Base-by-base conservation (phyloP, 73 alveolate species). In the Paramecium caudatum region DNA sequence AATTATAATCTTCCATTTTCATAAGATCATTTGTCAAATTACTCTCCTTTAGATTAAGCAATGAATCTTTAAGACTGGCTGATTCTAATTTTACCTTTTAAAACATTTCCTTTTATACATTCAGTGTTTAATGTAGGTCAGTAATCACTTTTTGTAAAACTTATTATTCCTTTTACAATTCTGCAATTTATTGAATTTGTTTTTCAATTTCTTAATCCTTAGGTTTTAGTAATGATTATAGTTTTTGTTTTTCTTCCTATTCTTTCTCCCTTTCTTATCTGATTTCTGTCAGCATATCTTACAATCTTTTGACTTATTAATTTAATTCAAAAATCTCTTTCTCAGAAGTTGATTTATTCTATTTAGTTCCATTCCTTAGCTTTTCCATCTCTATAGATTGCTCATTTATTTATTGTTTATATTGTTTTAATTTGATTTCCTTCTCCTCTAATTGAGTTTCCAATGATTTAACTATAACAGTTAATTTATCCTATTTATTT, bases 161-260 rank as follows among this genome's bases (percentile, higher is more conserved):
- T 12, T 65, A 25, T 65, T 65, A 13, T 13, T 65, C 83, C 27
- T 32, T 65, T 65, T 65, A 32, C 10, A 65, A 10, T 33, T 33
- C 9, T 3, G 27, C 47, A 30, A 32, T 32, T 36, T 30, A 65
- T 30, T 10, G 19, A n/a, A 12, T 33, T 33, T 33, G 15, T 33
- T 65, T 65, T 10, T 33, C 47, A 33, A 65, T 65, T 15, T 65
- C 83, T 65, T 65, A 32, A 4, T 65, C 83, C 34, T 36, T 65
- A 2, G n/a, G n/a, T 65, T 65, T 30, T 10, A 25, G 16, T 12
- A 25, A 65, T 9, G 27, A 30, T 33, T n/a, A 33, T 1, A 33
- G 16, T 10, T 65, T 65, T 0, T 65, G 3, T n/a, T 32, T 65
- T 12, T 30, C 27, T 10, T 10, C 17, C 12, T 2, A 25, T 10